Evolutionary conservation across 2,329 filamentous ascomycete species (phyloP).

Genomic region (Orbilia ellipsospora): DNA sequence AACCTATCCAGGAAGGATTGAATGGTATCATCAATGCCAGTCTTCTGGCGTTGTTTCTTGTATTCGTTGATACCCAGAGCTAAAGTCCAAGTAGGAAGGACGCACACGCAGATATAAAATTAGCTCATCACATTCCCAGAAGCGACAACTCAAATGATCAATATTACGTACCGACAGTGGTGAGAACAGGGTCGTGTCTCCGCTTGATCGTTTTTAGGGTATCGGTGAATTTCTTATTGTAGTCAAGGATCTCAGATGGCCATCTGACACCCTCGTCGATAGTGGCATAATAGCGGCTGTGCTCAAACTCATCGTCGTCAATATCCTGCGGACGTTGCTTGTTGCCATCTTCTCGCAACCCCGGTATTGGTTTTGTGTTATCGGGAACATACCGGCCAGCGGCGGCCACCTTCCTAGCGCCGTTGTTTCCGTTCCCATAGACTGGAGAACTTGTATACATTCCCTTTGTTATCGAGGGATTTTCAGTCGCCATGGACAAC

Average conservation of each 20-base stretch:
- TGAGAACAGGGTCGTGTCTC: slow-evolving; percentile 95
- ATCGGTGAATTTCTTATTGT: slow-evolving; percentile 90
- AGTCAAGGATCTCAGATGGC: slow-evolving; percentile 93
- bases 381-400: slow-evolving; percentile 57
- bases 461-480: slow-evolving; percentile 86
- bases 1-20: slow-evolving; percentile 98
- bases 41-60: slow-evolving; percentile 93
- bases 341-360: slow-evolving; percentile 44
- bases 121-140: slow-evolving; percentile 16
- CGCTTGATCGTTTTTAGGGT: slow-evolving; percentile 94
- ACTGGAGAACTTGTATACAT: slow-evolving; percentile 75
- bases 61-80: slow-evolving; percentile 98
- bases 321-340: slow-evolving; percentile 55
- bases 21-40: slow-evolving; percentile 98
- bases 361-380: slow-evolving; percentile 59
- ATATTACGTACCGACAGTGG: slow-evolving; percentile 74
- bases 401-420: slow-evolving; percentile 65
- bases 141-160: slow-evolving; percentile 7
- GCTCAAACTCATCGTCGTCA: slow-evolving; percentile 46
- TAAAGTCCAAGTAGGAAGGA: slow-evolving; percentile 24
- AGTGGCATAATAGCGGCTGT: slow-evolving; percentile 86
- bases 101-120: neutral
- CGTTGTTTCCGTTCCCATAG: slow-evolving; percentile 65
- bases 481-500: slow-evolving; percentile 84
- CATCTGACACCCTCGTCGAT: slow-evolving; percentile 89